Evolutionary conservation across 495 filamentous ascomycete species (phyloP).

Genomic region (Xylaria castorea): DNA sequence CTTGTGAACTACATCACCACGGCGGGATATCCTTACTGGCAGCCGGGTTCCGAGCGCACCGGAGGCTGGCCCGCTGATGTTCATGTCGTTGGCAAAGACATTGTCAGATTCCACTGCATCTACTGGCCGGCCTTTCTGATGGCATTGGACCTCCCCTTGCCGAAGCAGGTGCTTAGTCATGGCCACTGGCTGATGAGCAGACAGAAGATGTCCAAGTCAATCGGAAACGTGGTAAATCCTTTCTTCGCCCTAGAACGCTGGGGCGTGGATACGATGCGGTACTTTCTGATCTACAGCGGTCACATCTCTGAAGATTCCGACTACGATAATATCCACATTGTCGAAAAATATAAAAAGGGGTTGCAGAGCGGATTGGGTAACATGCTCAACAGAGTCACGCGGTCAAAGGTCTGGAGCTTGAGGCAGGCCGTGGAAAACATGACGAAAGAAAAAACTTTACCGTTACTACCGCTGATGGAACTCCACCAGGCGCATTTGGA

Average conservation of each 20-base stretch:
- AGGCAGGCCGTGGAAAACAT: slow-evolving; percentile 57
- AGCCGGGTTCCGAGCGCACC: slow-evolving; percentile 60
- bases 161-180: slow-evolving; percentile 82
- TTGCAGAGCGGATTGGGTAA: slow-evolving; percentile 82
- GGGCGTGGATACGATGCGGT: slow-evolving; percentile 85
- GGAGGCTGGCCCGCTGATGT: slow-evolving; percentile 89
- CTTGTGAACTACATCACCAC: slow-evolving; percentile 91
- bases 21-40: slow-evolving; percentile 79
- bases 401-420: slow-evolving; percentile 71
- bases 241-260: slow-evolving; percentile 91
- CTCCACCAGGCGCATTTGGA: slow-evolving; percentile 16
- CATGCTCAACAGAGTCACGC: slow-evolving; percentile 70
- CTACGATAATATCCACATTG: slow-evolving; percentile 80
- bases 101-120: slow-evolving; percentile 92
- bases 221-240: slow-evolving; percentile 93
- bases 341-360: slow-evolving; percentile 76
- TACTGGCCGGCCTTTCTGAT: slow-evolving; percentile 98
- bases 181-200: slow-evolving; percentile 92
- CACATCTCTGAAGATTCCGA: slow-evolving; percentile 76
- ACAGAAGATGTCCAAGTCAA: slow-evolving; percentile 94
- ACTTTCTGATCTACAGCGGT: slow-evolving; percentile 81
- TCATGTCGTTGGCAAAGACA: slow-evolving; percentile 96
- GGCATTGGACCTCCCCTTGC: slow-evolving; percentile 83
- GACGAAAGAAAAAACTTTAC: slow-evolving; percentile 1
- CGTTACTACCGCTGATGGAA: slow-evolving; percentile 5